phyloP scores from a whole-genome alignment of 169 alveolate genomes.

The Cystoisospora suis region DNA sequence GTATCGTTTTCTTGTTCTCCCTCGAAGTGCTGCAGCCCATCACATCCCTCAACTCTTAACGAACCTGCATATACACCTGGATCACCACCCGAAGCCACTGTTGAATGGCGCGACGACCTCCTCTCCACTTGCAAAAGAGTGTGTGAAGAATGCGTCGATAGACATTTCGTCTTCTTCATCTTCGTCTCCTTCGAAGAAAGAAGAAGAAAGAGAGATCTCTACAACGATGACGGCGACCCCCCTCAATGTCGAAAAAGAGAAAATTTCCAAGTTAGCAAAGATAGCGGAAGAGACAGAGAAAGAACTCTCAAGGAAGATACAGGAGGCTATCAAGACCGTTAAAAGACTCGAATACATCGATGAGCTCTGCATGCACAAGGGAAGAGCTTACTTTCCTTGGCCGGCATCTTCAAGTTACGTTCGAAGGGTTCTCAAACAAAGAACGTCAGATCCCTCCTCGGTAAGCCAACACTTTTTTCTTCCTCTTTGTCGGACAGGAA shows the following conservation, averaged over 20 bases:
- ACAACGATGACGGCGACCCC: background rate
- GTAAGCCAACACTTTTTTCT: background rate
- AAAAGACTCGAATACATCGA: conserved; percentile 2
- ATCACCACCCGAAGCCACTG: background rate
- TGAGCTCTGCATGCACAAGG: conserved; percentile 1
- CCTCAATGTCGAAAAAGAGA: background rate
- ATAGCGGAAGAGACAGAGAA: background rate
- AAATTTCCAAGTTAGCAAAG: background rate
- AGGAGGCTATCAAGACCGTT: background rate
- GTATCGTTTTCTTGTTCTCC: background rate
- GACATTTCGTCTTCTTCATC: background rate
- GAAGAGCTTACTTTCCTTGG: background rate
- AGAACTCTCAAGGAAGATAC: background rate
- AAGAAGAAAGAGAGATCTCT: background rate
- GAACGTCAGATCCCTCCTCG: background rate
- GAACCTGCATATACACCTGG: background rate
- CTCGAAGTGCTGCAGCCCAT: background rate
- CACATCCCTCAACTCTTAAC: conserved; percentile 15
- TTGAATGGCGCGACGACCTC: background rate
- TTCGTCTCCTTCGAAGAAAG: background rate
- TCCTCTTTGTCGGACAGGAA: background rate
- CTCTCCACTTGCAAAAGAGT: background rate
- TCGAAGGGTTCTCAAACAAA: background rate
- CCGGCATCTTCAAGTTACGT: background rate
- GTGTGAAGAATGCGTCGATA: no score